Base-by-base conservation (phyloP, 257 asterid genomes). In the Eucommia ulmoides region DNA sequence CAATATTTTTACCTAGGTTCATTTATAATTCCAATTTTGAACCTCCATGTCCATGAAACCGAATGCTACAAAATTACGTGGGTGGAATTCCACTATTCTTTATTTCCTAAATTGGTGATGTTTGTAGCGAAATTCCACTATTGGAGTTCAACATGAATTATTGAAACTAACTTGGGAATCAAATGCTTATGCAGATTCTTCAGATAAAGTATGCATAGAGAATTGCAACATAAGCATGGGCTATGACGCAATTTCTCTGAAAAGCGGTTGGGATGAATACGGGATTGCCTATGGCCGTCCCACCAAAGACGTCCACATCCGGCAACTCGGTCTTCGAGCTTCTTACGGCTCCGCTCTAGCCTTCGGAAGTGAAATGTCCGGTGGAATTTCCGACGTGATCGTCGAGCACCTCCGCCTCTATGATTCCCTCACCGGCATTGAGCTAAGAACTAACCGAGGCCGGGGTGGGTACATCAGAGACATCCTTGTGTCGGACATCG, bases 171-270 rank as follows among this genome's bases (percentile, higher is more conserved):
- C 38, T 29, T 29, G 38, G 12, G 12, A 12, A 5, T 12, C 12
- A 5, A 29, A 29, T 29, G 7, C 38, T 38, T 38, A 3, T 38
- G 12, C 45, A 38, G 45, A 38, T 38, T 38, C 45, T 0, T 7
- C 45, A 9, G 45, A 38, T 14, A 38, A 38, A 15, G 17, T 38
- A 15, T 38, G 45, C 17, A 38, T 38, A 8, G n/a, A 38, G 17
- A 38, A 38, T 38, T 38, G 45, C 45, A 38, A 38, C 45, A 38
- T 38, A 10, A 38, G 45, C 45, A 38, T 38, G 45, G 15, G 45
- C 14, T 38, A 38, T 38, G 45, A 38, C n/a, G 45, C 1, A 3
- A 38, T 38, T 38, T 38, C 45, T 5, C 45, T 38, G 45, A 38
- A 38, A 19, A 38, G 45, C n/a, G 45, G 45, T 38, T 38, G 45